Evolutionary conservation across 1,284 basidiomycete genomes (phyloP), one percentile per base, ranked within the genome.

Genomic region (Heterobasidion parviporum): DNA sequence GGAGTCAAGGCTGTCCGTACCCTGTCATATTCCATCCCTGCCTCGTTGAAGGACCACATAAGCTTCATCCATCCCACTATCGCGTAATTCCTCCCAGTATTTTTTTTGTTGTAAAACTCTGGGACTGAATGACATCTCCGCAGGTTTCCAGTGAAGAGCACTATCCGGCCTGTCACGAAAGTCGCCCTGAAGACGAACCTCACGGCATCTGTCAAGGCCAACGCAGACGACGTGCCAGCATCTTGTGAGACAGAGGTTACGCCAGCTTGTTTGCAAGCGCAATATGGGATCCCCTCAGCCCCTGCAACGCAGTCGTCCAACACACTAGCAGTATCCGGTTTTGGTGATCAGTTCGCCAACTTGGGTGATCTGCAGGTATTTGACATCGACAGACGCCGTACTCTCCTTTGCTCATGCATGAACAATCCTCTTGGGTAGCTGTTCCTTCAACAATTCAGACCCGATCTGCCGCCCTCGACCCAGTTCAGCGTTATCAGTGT

Each of bases 1-100:
- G 68, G 70, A 50, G 52, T 65, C 52, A 54, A 62, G 36, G 54
- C 63, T 26, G 58, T 68, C 53, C 70, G 72, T 54, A 75, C 73
- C 4, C 66, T 74, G 46, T 56, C 64, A 1, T 74, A 74, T 60
- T 73, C 72, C 2, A 62, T 75, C 43, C 73, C 73, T 1, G 50
- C 60, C 0, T 63, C 63, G 34, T 58, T 75, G 20, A 54, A 66
- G 50, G 64, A 61, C 6, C 71, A 74, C 55, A 57, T 75, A 33
- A 67, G 68, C 20, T 61, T 72, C 26, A 63, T 70, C 8, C 68
- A 71, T 54, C 69, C 69, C 14, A 67, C 65, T 10, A 41, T 58
- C 49, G 52, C 52, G 61, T 62, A 51, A 32, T 46, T 8, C 8
- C 9, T 50, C 4, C 16, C 12, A 26, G 12, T 38, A 0, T 9